Base-by-base conservation (phyloP, 305 asterid species). In the Rubia tinctorum region DNA sequence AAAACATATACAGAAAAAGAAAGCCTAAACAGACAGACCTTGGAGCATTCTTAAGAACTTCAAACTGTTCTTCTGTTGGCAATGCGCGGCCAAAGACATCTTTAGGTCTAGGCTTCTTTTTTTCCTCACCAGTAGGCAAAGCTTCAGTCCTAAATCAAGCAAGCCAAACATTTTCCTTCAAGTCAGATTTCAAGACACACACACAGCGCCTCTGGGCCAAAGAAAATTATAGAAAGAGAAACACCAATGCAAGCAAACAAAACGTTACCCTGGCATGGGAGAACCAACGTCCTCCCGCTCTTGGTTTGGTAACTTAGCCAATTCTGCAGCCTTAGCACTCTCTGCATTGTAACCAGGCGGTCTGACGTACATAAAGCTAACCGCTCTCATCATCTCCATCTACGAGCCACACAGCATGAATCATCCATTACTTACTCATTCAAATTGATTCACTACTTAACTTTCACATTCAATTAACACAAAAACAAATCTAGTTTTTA, bases 371-470 rank as follows among this genome's bases (percentile, higher is more conserved):
- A 95, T 86, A 78, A 95, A 95, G 91, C 99, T 95, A 68, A 95
- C 98, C 70, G 99, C 96, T 87, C 88, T 91, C 98, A 95, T 92
- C 91, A 88, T 84, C 87, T 95, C 99, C 84, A 95, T 77, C 99
- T 95, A 87, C 75, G 74, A 82, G 61, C 62, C 67, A 75, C 22
- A 77, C 71, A 69, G 56, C 71, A 75, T 47, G 60, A 66, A 70
- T 72, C 45, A 72, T 67, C 43, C 39, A 70, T 20, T 44, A 27
- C 49, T 25, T 30, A 30, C 39, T 42, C 11, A 56, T 66, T 9
- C 56, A 22, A 18, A 3, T 22, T 37, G 53, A 39, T 55, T 39
- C 64, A 69, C 11, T 34, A 45, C 6, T 45, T 68, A 25, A 15
- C 44, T 23, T 68, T 7, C 20, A 51, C 37, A 15, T 6, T 25